These are phyloP conservation scores for Parasitella parasitica DNA, from an alignment of 371 early-diverging fungal genomes.

Conservation along the genomic window DNA sequence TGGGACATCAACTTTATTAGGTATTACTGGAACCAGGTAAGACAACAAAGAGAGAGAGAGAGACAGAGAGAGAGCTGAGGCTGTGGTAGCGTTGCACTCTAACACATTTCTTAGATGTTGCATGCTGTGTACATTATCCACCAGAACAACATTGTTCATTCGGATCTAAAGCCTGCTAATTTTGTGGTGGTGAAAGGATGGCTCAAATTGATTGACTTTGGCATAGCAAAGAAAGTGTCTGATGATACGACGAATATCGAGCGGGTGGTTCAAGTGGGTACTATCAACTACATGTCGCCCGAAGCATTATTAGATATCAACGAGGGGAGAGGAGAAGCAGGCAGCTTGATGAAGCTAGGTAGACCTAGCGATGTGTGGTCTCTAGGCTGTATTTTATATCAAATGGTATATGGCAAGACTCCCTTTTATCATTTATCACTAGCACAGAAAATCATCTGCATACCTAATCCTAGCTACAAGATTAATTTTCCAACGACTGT, in stretches of 20 bases:
- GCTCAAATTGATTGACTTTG: slow-evolving; percentile 98
- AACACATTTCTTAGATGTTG: slow-evolving; percentile 81
- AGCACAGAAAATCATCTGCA: slow-evolving; percentile 67
- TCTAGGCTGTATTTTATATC: slow-evolving; percentile 96
- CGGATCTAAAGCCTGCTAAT: slow-evolving; percentile 97
- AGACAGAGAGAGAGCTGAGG: no score
- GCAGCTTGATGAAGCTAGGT: slow-evolving; percentile 50
- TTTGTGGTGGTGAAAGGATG: slow-evolving; percentile 82
- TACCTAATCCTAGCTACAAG: slow-evolving; percentile 62
- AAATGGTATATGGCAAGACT: slow-evolving; percentile 90
- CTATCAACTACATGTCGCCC: slow-evolving; percentile 98
- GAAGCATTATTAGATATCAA: slow-evolving; percentile 71
- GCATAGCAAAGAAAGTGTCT: slow-evolving; percentile 94
- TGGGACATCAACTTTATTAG: slow-evolving; percentile 75
- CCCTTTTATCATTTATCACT: slow-evolving; percentile 80
- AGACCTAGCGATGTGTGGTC: slow-evolving; percentile 96
- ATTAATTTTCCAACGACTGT: slow-evolving; percentile 54
- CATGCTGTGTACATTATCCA: slow-evolving; percentile 90
- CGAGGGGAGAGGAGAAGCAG: slow-evolving; percentile 8
- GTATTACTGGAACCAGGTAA: slow-evolving; percentile 83
- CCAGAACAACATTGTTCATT: slow-evolving; percentile 86
- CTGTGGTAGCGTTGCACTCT: no score
- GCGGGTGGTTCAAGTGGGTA: slow-evolving; percentile 90
- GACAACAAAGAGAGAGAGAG: no score
- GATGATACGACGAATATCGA: slow-evolving; percentile 96